Percentiles rank a stretch among this genome's conserved stretches.
Evolutionary conservation across 2,329 filamentous ascomycete species (phyloP).

Genomic region (Phaeosphaeria sp.): DNA sequence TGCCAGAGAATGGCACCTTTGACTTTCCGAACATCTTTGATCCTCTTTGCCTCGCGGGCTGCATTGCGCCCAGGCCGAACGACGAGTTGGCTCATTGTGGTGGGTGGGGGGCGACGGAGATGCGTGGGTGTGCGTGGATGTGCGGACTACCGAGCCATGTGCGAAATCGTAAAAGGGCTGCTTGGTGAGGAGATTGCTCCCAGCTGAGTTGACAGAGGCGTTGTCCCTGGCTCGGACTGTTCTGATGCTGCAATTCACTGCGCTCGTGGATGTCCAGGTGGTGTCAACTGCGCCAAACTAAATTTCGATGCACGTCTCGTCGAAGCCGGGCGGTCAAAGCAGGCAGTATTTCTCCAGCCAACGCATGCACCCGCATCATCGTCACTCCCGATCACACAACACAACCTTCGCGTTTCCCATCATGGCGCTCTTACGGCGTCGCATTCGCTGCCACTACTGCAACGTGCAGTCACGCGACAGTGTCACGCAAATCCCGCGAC

Average conservation of each 20-base stretch:
- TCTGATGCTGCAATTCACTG: not conserved
- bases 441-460: constrained; percentile 46
- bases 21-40: constrained; percentile 51
- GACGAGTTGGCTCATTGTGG: constrained; percentile 44
- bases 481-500: constrained; percentile 25
- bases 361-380: not conserved
- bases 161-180: not conserved
- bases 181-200: not conserved
- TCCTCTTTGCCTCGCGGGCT: constrained; percentile 37
- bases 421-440: constrained; percentile 44
- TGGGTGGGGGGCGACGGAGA: constrained; percentile 57
- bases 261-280: not conserved
- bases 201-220: not conserved
- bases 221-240: not conserved
- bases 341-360: constrained; percentile 17
- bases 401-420: constrained; percentile 15
- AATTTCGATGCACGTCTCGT: constrained; percentile 17
- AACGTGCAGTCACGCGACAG: constrained; percentile 31
- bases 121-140: constrained; percentile 11
- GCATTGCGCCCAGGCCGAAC: constrained; percentile 30
- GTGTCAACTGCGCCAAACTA: constrained; percentile 9
- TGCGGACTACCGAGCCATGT: constrained; percentile 38
- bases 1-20: constrained; percentile 44
- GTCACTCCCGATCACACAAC: not conserved
- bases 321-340: constrained; percentile 20